Conservation (phyloP, 805 yeast genomes). For the Yamadazyma paraphyllophila region DNA sequence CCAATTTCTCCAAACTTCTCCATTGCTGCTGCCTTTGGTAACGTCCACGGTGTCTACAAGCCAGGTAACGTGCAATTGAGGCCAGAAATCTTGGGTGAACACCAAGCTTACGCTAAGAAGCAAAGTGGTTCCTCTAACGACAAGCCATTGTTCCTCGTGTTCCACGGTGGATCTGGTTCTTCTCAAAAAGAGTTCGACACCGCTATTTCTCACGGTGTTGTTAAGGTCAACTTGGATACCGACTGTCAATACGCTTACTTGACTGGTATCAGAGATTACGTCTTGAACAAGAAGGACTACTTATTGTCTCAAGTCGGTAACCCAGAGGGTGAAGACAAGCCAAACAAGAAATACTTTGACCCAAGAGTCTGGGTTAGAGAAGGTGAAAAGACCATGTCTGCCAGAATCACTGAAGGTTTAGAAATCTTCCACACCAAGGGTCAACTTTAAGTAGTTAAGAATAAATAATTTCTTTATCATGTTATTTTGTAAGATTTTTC, state of each 20-base stretch:
- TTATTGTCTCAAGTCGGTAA: constrained; percentile 86
- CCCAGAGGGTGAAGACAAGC: constrained; percentile 99
- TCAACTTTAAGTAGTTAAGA: constrained; percentile 36
- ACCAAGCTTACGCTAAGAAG: constrained; percentile 84
- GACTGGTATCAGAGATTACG: constrained; percentile 95
- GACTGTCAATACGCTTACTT: constrained; percentile 99
- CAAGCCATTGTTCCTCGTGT: constrained; percentile 89
- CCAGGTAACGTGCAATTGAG: constrained; percentile 95
- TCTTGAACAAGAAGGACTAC: constrained; percentile 95
- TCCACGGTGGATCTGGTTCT: constrained; percentile 99
- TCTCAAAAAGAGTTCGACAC: constrained; percentile 85
- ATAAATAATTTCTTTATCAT: too few relatives aligned
- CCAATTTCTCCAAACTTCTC: constrained; percentile 97
- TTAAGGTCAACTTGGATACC: constrained; percentile 98
- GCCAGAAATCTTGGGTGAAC: constrained; percentile 93
- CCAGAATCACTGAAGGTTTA: constrained; percentile 82
- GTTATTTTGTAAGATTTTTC: too few relatives aligned
- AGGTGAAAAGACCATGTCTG: constrained; percentile 98
- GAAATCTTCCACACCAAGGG: constrained; percentile 78
- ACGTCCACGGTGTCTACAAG: constrained; percentile 99
- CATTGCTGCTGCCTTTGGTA: constrained; percentile 99
- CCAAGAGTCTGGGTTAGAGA: constrained; percentile 99
- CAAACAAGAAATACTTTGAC: constrained; percentile 99
- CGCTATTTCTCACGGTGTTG: constrained; percentile 92
- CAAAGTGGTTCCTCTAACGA: constrained; percentile 51